Percentiles rank a stretch among this genome's conserved stretches.
phyloP scores from a whole-genome alignment of 257 asterid genomes.

The Catharanthus roseus region DNA sequence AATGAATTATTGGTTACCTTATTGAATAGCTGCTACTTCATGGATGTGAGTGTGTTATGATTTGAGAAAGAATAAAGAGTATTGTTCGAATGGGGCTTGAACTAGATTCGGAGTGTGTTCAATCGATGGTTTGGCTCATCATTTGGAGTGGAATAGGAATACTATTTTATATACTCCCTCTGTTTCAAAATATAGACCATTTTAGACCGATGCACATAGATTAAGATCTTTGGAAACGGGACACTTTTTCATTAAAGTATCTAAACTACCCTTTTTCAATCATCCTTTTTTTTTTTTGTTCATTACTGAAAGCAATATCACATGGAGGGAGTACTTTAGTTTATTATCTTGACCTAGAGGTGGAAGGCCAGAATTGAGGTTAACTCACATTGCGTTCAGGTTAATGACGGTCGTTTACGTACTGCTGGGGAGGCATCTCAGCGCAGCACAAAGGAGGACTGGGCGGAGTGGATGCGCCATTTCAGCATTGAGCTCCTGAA shows the following conservation, averaged over 20 bases:
- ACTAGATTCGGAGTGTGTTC: background rate
- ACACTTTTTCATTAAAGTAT: too few relatives aligned
- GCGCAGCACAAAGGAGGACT: conserved; percentile 97
- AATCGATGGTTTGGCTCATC: background rate
- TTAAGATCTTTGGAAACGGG: too few relatives aligned
- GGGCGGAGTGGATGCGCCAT: conserved; percentile 99
- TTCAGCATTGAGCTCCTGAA: conserved; percentile 94
- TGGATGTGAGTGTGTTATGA: background rate
- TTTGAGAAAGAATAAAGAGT: conserved; percentile 5
- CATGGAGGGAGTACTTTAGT: too few relatives aligned
- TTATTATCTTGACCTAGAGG: background rate
- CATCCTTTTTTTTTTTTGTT: too few relatives aligned
- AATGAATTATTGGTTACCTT: background rate
- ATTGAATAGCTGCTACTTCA: background rate
- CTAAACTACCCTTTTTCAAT: too few relatives aligned
- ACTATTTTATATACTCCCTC: background rate
- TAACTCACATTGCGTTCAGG: conserved; percentile 38
- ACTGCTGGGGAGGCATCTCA: conserved; percentile 99
- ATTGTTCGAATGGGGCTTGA: background rate
- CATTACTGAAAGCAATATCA: too few relatives aligned
- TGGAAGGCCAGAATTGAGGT: background rate
- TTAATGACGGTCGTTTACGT: conserved; percentile 77
- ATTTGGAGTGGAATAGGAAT: background rate
- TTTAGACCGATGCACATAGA: too few relatives aligned
- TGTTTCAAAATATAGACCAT: too few relatives aligned